phyloP scores from a whole-genome alignment of 2,329 filamentous ascomycete species.

The Ophiostoma populinum region DNA sequence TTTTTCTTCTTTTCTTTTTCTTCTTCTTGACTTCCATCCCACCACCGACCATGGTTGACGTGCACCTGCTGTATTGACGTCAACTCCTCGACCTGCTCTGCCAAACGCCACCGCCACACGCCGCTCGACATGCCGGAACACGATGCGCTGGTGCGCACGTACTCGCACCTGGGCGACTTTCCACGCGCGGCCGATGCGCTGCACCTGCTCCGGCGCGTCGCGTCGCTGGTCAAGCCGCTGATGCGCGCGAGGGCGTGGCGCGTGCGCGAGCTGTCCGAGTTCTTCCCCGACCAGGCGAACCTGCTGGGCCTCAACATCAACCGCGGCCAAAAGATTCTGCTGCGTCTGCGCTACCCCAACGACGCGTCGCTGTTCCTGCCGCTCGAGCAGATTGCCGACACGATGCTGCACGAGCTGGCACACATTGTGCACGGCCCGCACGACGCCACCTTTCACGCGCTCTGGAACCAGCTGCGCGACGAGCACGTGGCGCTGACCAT shows the following conservation, averaged over 20 bases:
- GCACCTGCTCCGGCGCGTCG: constrained; percentile 56
- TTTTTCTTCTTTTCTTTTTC: background rate
- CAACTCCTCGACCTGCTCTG: background rate
- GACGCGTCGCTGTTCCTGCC: constrained; percentile 65
- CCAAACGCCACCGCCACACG: background rate
- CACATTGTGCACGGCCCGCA: constrained; percentile 78
- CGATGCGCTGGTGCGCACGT: constrained; percentile 29
- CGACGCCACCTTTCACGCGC: constrained; percentile 61
- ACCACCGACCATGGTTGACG: background rate
- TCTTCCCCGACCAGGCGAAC: constrained; percentile 59
- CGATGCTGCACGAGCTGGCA: constrained; percentile 85
- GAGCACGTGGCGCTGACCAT: constrained; percentile 60
- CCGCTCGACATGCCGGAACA: constrained; percentile 21
- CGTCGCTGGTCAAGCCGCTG: constrained; percentile 82
- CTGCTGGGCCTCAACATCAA: constrained; percentile 70
- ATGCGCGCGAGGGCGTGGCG: constrained; percentile 78
- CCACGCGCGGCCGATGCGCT: constrained; percentile 32
- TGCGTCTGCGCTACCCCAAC: constrained; percentile 61
- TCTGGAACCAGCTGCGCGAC: constrained; percentile 81
- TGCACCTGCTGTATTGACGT: background rate
- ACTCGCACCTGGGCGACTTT: constrained; percentile 29
- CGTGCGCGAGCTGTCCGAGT: constrained; percentile 66
- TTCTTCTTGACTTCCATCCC: background rate
- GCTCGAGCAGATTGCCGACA: constrained; percentile 67
- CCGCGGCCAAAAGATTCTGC: constrained; percentile 57